Evolutionary conservation across 192 early-diverging fungal genomes (phyloP).

Genomic region (Gryganskiella cystojenkinii): DNA sequence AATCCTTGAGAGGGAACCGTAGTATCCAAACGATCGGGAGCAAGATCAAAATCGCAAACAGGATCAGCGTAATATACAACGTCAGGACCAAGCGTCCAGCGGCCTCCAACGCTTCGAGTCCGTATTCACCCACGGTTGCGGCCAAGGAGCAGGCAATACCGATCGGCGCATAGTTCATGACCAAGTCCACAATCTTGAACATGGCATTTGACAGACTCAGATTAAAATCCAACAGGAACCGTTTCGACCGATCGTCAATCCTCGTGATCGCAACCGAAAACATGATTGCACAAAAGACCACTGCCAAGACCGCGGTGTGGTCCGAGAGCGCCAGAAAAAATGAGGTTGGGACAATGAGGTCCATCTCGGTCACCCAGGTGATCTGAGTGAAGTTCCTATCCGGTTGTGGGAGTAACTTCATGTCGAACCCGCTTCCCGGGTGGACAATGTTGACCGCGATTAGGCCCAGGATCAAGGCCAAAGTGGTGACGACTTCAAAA

Average conservation of each 20-base stretch:
- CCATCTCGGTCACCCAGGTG: slow-evolving; percentile 65
- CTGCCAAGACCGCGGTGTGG: slow-evolving; percentile 56
- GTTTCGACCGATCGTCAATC: slow-evolving; percentile 52
- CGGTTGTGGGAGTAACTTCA: slow-evolving; percentile 16
- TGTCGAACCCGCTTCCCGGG: slow-evolving; percentile 66
- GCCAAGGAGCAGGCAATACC: slow-evolving; percentile 74
- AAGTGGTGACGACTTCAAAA: slow-evolving; percentile 71
- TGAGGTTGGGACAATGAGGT: slow-evolving; percentile 67
- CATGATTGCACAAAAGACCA: slow-evolving; percentile 73
- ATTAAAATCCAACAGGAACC: slow-evolving; percentile 65
- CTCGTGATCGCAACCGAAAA: slow-evolving; percentile 69
- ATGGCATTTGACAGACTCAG: slow-evolving; percentile 66
- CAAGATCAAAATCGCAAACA: slow-evolving; percentile 68
- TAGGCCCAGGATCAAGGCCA: slow-evolving; percentile 77
- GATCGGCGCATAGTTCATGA: slow-evolving; percentile 77
- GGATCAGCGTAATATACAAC: slow-evolving; percentile 66
- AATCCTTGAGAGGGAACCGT: slow-evolving; percentile 66
- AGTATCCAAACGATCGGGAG: slow-evolving; percentile 67
- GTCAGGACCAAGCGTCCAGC: slow-evolving; percentile 76
- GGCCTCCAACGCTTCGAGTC: slow-evolving; percentile 63
- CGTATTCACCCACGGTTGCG: slow-evolving; percentile 67
- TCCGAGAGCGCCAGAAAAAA: slow-evolving; percentile 65
- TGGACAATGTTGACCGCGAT: slow-evolving; percentile 67
- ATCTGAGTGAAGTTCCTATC: slow-evolving; percentile 23
- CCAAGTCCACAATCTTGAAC: slow-evolving; percentile 70